Evolutionary conservation across 352 stramenopile species (phyloP).

Genomic region (Phytopythium chamaehyphon): DNA sequence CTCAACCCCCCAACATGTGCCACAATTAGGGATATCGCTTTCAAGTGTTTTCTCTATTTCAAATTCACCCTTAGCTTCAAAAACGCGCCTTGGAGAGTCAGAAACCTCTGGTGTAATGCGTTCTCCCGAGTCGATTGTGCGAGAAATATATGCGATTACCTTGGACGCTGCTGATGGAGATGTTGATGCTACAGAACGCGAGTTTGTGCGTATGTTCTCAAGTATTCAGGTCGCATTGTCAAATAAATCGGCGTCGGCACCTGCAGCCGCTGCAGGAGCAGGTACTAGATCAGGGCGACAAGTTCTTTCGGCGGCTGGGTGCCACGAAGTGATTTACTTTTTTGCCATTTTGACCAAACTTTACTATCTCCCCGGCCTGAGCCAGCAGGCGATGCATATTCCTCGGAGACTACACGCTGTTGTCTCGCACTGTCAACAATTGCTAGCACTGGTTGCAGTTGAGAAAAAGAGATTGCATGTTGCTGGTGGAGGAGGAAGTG

Average conservation of each 20-base stretch:
- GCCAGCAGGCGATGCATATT: conserved; percentile 8
- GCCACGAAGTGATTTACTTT: conserved; percentile 8
- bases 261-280: neutral
- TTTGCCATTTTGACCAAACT: conserved; percentile 22
- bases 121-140: conserved; percentile 19
- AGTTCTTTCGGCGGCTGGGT: neutral
- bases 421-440: conserved; percentile 29
- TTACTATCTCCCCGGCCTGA: conserved; percentile 6
- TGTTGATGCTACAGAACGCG: conserved; percentile 16
- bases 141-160: conserved; percentile 26
- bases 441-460: conserved; percentile 33
- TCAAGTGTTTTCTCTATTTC: neutral
- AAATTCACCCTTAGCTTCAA: too few relatives aligned
- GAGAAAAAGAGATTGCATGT: conserved; percentile 28
- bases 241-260: neutral
- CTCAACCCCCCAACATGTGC: neutral
- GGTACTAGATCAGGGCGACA: neutral
- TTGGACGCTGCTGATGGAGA: conserved; percentile 20
- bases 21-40: neutral
- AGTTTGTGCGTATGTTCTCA: conserved; percentile 34
- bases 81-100: neutral
- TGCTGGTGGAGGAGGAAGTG: conserved; percentile 4
- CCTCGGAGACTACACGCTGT: conserved; percentile 18
- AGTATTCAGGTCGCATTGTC: conserved; percentile 35
- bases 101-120: neutral